Evolutionary conservation across 768 basidiomycete species (phyloP).

Genomic region (Kwoniella bestiolae): DNA sequence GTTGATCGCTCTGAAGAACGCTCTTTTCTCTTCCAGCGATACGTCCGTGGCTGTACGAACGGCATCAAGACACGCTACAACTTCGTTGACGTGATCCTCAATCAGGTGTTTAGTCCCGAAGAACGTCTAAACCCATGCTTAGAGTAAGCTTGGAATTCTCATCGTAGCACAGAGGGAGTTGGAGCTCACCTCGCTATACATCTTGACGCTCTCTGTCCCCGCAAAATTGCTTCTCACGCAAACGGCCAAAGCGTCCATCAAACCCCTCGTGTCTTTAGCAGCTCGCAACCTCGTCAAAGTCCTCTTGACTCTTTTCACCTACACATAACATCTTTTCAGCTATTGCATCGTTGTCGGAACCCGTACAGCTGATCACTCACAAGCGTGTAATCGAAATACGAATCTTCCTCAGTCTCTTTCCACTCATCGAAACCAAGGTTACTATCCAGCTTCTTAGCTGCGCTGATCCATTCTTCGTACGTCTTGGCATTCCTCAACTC

Average conservation of each 20-base stretch:
- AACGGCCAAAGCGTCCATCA: constrained; percentile 87
- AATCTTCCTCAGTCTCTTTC: constrained; percentile 82
- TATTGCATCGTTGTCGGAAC: no score
- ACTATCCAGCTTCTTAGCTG: constrained; percentile 75
- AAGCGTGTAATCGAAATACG: constrained; percentile 89
- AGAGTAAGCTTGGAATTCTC: constrained; percentile 24
- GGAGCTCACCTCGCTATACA: constrained; percentile 78
- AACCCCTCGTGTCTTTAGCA: constrained; percentile 78
- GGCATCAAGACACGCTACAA: constrained; percentile 73
- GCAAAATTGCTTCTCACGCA: constrained; percentile 92
- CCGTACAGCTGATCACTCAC: constrained; percentile 59
- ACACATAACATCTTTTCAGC: not conserved
- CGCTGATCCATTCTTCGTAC: constrained; percentile 89
- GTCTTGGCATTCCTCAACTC: constrained; percentile 73
- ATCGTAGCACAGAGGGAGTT: no score
- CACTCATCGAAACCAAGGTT: constrained; percentile 85
- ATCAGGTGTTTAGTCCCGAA: constrained; percentile 87
- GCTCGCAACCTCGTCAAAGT: constrained; percentile 74
- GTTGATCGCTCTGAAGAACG: constrained; percentile 87
- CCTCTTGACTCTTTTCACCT: constrained; percentile 64
- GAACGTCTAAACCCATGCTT: constrained; percentile 69
- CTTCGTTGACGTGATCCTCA: constrained; percentile 83
- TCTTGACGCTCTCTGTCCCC: constrained; percentile 80
- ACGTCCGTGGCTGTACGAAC: constrained; percentile 75
- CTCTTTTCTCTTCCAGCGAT: constrained; percentile 82